Evolutionary conservation across 2,329 filamentous ascomycete genomes (phyloP), one percentile per base, ranked within the genome.

Genomic region (Endocalyx cinctus): DNA sequence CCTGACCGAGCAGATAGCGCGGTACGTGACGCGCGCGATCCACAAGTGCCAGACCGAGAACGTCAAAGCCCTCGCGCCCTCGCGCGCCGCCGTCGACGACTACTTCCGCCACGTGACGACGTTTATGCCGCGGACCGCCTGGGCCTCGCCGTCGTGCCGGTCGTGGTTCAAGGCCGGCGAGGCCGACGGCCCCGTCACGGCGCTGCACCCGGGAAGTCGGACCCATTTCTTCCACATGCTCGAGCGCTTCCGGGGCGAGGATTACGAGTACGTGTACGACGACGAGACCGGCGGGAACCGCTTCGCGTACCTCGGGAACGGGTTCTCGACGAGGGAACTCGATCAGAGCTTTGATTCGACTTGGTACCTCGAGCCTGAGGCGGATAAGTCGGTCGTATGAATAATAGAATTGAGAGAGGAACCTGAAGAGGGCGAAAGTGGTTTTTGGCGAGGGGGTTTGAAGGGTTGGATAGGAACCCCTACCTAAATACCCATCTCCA

Each of bases 211-310:
- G 0, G 70, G 70, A 5, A 69, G 66, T 43, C 58, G 69, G 17
- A 56, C 69, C 32, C 69, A 74, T 46, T 73, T 73, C 50, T 67
- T 72, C 48, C 64, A 70, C 39, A 72, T 73, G 66, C 57, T 76
- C 15, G 64, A 69, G 43, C 47, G 50, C 6, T 64, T 74, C 38
- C 56, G 71, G 25, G 66, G 64, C 13, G 72, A 75, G 49, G 67
- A 76, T 43, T 76, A 64, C 59, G 70, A 74, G 28, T 74, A 70
- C 42, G 57, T 66, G 15, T 68, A 70, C 26, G 58, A 64, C 17
- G 50, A 41, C 39, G 41, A 35, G 7, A 42, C 42, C n/a, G 41
- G 43, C 12, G 41, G 42, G 35, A 74, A 74, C 42, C 54, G 70
- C 19, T 74, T 73, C 42, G 52, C 43, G n/a, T 74, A 71, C 37